Conservation (phyloP, 2,329 filamentous ascomycete species). For the Pseudogymnoascus sp. region DNA sequence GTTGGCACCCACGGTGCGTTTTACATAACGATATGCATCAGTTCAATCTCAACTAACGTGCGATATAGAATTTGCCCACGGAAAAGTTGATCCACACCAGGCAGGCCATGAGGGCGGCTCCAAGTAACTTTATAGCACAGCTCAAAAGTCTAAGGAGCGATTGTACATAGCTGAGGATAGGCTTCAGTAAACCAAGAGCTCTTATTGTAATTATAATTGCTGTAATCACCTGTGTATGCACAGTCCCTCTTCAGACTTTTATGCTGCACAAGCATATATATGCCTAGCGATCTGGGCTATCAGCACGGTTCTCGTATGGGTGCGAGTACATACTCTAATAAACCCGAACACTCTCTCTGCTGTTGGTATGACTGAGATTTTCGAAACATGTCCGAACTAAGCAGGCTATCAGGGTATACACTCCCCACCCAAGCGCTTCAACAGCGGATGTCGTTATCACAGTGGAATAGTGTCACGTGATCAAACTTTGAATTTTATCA, state of each 20-base stretch:
- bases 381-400: neutral
- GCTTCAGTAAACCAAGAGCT: neutral
- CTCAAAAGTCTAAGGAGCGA: neutral
- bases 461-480: neutral
- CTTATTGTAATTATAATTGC: neutral
- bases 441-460: neutral
- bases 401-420: neutral
- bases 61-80: slow-evolving; percentile 30
- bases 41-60: neutral
- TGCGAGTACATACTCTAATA: neutral
- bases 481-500: neutral
- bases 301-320: neutral
- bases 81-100: slow-evolving; percentile 33
- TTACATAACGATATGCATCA: neutral
- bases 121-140: neutral
- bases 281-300: neutral
- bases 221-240: neutral
- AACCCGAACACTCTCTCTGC: neutral
- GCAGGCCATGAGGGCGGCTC: slow-evolving; percentile 32
- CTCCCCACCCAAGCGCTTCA: no score
- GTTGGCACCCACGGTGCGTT: slow-evolving; percentile 25
- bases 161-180: neutral
- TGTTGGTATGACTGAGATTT: neutral
- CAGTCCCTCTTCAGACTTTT: neutral
- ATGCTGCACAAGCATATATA: neutral